A percentile compares a stretch with the other conserved stretches of the same genome.
Conservation (phyloP, 176 grass and related monocot species). For the Urochloa ruziziensis region DNA sequence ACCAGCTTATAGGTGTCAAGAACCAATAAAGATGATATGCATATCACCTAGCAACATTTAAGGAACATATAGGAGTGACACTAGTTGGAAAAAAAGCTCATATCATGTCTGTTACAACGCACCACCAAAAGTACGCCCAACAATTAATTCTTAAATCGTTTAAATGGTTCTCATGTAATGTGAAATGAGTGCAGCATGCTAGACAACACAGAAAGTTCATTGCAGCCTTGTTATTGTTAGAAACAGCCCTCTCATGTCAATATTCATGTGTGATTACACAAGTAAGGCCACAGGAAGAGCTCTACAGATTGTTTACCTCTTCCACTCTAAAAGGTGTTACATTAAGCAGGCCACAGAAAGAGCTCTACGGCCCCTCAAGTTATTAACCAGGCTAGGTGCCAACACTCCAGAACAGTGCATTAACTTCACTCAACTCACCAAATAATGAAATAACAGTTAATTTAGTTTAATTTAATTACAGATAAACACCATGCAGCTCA, state of each 20-base stretch:
- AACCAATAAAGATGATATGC: constrained; percentile 2
- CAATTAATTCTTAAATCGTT: not conserved
- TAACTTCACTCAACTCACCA: not conserved
- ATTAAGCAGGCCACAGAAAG: too few relatives aligned
- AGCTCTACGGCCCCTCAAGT: too few relatives aligned
- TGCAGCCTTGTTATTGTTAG: not conserved
- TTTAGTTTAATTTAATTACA: not conserved
- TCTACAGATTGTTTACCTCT: not conserved
- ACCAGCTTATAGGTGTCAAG: constrained; percentile 21
- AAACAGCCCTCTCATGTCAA: constrained; percentile 4
- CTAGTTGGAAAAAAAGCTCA: not conserved
- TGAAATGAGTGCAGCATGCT: constrained; percentile 1
- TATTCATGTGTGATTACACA: not conserved
- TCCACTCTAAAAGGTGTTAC: not conserved
- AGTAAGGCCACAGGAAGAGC: not conserved
- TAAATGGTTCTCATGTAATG: not conserved
- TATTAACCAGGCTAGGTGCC: not conserved
- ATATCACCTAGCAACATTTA: constrained; percentile 28
- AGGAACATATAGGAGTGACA: not conserved
- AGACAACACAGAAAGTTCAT: not conserved
- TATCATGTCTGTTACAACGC: not conserved
- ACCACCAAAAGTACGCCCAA: not conserved
- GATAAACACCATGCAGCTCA: not conserved
- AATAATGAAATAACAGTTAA: not conserved
- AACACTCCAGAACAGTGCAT: not conserved